A percentile compares a stretch with the other conserved stretches of the same genome.
These are phyloP conservation scores for Beauveria rudraprayagi DNA, from an alignment of 2,329 filamentous ascomycete species.

Conservation along the genomic window DNA sequence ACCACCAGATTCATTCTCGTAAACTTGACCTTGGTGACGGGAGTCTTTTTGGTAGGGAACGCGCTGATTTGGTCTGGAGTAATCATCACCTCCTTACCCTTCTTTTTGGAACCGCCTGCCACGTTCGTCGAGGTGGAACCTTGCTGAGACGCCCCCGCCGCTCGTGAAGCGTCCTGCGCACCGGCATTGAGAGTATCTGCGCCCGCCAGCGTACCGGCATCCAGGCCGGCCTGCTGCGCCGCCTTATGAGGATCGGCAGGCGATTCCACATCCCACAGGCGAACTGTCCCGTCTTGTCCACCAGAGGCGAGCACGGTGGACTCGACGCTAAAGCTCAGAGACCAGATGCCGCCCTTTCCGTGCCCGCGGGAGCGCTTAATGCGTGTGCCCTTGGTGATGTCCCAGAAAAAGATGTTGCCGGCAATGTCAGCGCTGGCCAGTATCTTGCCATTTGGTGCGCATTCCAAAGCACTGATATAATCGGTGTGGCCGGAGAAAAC, in stretches of 20 bases:
- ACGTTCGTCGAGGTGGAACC: conserved; percentile 21
- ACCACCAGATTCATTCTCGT: conserved; percentile 93
- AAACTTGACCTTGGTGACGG: conserved; percentile 86
- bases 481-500: conserved; percentile 89
- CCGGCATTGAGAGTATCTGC: conserved; percentile 25
- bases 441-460: conserved; percentile 78
- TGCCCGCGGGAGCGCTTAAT: conserved; percentile 93
- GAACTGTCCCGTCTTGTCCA: conserved; percentile 85
- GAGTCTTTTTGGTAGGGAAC: conserved; percentile 93
- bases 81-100: conserved; percentile 81
- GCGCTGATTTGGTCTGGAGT: conserved; percentile 90
- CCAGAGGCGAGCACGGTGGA: conserved; percentile 84
- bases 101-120: conserved; percentile 53
- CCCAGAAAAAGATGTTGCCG: conserved; percentile 92
- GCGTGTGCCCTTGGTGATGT: conserved; percentile 74
- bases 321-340: conserved; percentile 86
- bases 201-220: conserved; percentile 32
- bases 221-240: conserved; percentile 35
- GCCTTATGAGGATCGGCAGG: conserved; percentile 57
- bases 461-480: conserved; percentile 76
- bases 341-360: conserved; percentile 88
- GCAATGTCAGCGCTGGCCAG: conserved; percentile 85
- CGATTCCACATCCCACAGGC: conserved; percentile 83
- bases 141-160: conserved; percentile 17
- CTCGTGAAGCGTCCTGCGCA: conserved; percentile 3